Evolutionary conservation across 108 stramenopile genomes (phyloP).

Genomic region (Cylindrotheca closterium): DNA sequence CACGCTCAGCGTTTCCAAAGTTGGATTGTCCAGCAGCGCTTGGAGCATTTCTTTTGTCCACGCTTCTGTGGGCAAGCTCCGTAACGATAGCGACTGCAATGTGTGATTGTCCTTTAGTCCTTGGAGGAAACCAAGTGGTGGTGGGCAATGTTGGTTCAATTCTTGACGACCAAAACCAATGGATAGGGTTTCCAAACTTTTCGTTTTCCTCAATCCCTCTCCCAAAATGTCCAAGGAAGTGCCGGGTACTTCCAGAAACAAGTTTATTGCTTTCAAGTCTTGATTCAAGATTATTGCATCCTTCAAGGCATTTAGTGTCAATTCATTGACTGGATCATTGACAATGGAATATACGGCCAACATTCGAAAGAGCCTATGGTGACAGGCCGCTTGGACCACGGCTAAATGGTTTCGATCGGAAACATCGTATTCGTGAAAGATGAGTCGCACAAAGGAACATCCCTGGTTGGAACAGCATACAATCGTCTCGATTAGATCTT

Average conservation of each 20-base stretch:
- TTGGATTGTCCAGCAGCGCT: neutral
- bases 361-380: neutral
- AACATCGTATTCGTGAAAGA: neutral
- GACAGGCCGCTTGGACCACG: neutral
- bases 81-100: neutral
- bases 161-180: neutral
- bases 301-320: neutral
- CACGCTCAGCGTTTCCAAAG: neutral
- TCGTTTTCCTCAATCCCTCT: neutral
- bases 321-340: neutral
- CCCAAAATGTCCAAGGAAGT: neutral
- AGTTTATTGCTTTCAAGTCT: neutral
- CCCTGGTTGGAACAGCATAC: neutral
- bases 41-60: neutral
- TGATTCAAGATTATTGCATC: neutral
- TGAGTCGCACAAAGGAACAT: neutral
- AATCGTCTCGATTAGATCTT: neutral
- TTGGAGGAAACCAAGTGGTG: neutral
- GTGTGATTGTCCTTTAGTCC: neutral
- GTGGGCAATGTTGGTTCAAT: neutral
- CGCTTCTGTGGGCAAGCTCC: neutral
- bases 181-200: neutral
- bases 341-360: neutral
- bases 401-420: neutral
- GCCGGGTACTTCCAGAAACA: neutral